Evolutionary conservation across 345 rosid species (phyloP).

Genomic region (Citrus cavaleriei): DNA sequence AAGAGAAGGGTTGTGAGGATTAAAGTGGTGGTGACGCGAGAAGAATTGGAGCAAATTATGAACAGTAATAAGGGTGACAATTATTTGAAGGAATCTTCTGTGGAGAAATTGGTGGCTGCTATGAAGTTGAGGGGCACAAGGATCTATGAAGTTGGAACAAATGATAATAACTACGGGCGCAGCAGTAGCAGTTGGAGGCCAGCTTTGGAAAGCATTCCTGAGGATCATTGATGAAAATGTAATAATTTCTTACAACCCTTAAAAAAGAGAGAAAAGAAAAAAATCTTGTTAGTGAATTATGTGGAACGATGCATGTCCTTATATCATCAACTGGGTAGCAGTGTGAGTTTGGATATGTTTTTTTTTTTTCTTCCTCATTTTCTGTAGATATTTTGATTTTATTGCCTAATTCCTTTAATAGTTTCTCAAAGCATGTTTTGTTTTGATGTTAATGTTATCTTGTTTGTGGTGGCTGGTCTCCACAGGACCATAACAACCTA

Average conservation of each 20-base stretch:
- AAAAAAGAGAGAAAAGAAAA: too few relatives aligned
- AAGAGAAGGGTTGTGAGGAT: constrained; percentile 37
- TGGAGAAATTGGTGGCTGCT: constrained; percentile 43
- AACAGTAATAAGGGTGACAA: constrained; percentile 7
- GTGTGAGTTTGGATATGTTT: neutral
- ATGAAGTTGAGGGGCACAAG: constrained; percentile 38
- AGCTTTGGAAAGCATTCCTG: constrained; percentile 60
- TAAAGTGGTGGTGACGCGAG: constrained; percentile 52
- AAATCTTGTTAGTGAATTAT: neutral
- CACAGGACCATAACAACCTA: too few relatives aligned
- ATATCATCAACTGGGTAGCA: neutral
- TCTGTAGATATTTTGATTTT: neutral
- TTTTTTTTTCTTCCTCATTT: neutral
- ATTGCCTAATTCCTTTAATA: too few relatives aligned
- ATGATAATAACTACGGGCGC: neutral
- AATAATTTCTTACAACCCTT: neutral
- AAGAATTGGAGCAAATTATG: constrained; percentile 58
- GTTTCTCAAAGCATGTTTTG: neutral
- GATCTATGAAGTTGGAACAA: constrained; percentile 1
- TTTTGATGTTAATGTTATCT: neutral
- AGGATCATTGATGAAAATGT: constrained; percentile 23
- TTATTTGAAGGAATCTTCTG: constrained; percentile 27
- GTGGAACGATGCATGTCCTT: neutral
- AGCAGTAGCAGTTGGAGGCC: constrained; percentile 45
- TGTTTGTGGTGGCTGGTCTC: neutral